Evolutionary conservation across 441 rosid species (phyloP), one percentile per base, ranked within the genome.

Genomic region (Croton laevigatus): DNA sequence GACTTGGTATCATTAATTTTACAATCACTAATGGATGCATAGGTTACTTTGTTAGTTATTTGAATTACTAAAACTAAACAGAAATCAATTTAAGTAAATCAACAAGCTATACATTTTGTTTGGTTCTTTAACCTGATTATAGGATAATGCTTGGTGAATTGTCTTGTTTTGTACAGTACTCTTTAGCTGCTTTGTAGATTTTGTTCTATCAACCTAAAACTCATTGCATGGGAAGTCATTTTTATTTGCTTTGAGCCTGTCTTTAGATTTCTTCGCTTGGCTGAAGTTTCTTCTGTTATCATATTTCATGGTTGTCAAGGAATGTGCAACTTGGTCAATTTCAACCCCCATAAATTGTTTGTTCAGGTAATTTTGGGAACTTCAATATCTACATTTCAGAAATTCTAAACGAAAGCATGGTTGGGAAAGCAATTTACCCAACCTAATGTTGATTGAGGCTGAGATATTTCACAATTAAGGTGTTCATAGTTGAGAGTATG

Each of bases 11-110:
- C 16, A 12, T 22, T 59, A 59, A 53, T 8, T 42, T 17, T 46
- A 42, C 17, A 38, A 14, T 9, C 34, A 37, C 60, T 55, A 38
- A 40, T 45, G 53, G 14, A 52, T 70, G 19, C 16, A 4, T 1
- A 53, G 69, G 11, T 62, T 8, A n/a, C 60, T 44, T 5, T 57
- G 14, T 22, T 44, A 17, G 54, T 16, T 27, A 8, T 37, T 3
- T 69, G 53, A 34, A 52, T 44, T 22, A 36, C 34, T 73, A 58
- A 32, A 51, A 17, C 20, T 36, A 45, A 44, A 73, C 8, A 13
- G 14, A 14, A 23, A 8, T 23, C n/a, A 17, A 27, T n/a, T 42
- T n/a, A 13, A 7, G 34, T 17, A 58, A 37, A 60, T 45, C 59
- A 44, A 46, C 49, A 57, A 3, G 34, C 59, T 52, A 13, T 45